Evolutionary conservation across 192 early-diverging fungal genomes (phyloP).

Genomic region (Mycoemilia scoparia): DNA sequence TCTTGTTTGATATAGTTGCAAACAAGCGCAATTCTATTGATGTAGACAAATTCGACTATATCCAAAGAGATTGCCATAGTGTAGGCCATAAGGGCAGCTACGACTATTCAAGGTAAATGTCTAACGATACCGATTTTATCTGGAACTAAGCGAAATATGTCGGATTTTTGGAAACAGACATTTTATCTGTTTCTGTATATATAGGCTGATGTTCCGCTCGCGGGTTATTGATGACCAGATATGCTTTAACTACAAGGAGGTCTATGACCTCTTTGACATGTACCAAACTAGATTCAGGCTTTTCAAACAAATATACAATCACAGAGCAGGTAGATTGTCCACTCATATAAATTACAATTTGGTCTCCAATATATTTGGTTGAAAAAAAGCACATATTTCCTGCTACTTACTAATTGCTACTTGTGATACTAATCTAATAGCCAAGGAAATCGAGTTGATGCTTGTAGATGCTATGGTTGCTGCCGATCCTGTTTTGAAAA

Average conservation of each 20-base stretch:
- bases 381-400: neutral
- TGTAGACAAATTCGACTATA: conserved; percentile 83
- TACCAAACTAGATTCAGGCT: conserved; percentile 66
- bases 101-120: conserved; percentile 28
- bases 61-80: conserved; percentile 66
- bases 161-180: too few relatives aligned
- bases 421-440: too few relatives aligned
- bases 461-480: conserved; percentile 66
- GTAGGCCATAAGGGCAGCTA: conserved; percentile 32
- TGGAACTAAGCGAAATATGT: too few relatives aligned
- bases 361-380: neutral
- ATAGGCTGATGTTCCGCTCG: conserved; percentile 62
- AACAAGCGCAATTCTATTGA: conserved; percentile 89
- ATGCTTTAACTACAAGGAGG: conserved; percentile 78
- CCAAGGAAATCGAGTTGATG: conserved; percentile 75
- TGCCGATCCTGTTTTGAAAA: conserved; percentile 51
- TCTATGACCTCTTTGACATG: conserved; percentile 70
- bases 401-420: neutral
- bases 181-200: too few relatives aligned
- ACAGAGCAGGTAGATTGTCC: too few relatives aligned
- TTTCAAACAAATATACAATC: conserved; percentile 75
- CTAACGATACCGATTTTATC: too few relatives aligned
- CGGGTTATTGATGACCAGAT: conserved; percentile 82
- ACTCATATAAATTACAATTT: conserved; percentile 28
- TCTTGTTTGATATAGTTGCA: conserved; percentile 90